Evolutionary conservation across 345 rosid species (phyloP), one percentile per base, ranked within the genome.

Genomic region (Eucalyptus cloeziana): DNA sequence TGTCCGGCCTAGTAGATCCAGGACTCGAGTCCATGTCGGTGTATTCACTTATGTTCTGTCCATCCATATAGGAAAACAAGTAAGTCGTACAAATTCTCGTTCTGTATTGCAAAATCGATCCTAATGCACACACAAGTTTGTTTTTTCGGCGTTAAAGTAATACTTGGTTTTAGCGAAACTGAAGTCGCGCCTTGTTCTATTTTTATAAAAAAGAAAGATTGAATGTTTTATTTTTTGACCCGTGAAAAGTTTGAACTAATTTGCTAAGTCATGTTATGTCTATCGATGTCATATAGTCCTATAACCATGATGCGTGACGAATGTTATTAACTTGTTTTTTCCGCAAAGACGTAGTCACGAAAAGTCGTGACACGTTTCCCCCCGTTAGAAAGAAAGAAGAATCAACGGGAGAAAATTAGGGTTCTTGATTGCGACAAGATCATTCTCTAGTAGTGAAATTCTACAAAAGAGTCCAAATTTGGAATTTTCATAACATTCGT

Each of bases 161-260:
- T 7, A 10, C 7, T 3, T 21, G 27, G 21, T 40, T 37, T 76
- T 3, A 40, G 47, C 0, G 47, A 40, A 76, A 76, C 1, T 12
- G 9, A 76, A 40, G 83, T 10, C 0, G 30, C 83, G 0, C 22
- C 15, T 40, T 25, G 8, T 76, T 40, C 6, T 22, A 7, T 21
- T 40, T 76, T 76, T 76, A 9, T 10, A 1, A 25, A 24, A 24
- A 25, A 11, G 22, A 60, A 60, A 60, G n/a, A 25, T 60, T 12
- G 8, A 62, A 27, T 30, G 14, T 10, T 37, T 76, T 56, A 10
- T 24, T 21, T 37, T 37, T 37, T 4, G 30, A 37, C 47, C 2
- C 0, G 47, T 44, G 47, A 6, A 40, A 76, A 37, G 83, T 11
- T 37, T 37, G 83, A 71, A 33, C 22, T 69, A 6, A 2, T 17